phyloP scores from a whole-genome alignment of 352 stramenopile species.

The Globisporangium cederbergense region DNA sequence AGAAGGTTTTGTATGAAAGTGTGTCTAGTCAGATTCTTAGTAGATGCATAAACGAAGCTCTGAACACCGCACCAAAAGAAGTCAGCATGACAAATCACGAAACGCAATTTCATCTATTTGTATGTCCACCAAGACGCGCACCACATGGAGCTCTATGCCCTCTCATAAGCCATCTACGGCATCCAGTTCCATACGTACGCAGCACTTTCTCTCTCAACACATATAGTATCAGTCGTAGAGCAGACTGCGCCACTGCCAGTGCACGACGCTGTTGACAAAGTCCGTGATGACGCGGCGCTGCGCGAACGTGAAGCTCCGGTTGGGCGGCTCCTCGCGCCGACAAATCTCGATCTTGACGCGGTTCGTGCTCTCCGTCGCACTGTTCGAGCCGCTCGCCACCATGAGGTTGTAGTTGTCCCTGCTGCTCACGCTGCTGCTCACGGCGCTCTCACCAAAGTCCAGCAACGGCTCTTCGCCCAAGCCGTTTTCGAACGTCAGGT shows the following conservation, averaged over 20 bases:
- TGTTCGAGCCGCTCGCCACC: slow-evolving; percentile 7
- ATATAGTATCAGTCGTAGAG: slow-evolving; percentile 68
- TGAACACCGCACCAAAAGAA: background rate
- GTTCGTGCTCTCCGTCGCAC: background rate
- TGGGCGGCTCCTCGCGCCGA: slow-evolving; percentile 72
- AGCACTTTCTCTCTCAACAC: background rate
- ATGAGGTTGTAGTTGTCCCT: slow-evolving; percentile 6
- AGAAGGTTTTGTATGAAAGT: background rate
- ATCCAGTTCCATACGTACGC: background rate
- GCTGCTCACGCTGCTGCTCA: slow-evolving; percentile 21
- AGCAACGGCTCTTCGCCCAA: slow-evolving; percentile 20
- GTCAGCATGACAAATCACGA: slow-evolving; percentile 4
- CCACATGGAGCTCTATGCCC: no score
- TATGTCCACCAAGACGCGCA: background rate
- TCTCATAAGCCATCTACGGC: background rate
- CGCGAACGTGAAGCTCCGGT: slow-evolving; percentile 74
- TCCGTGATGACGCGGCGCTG: slow-evolving; percentile 81
- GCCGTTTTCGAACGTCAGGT: slow-evolving; percentile 62
- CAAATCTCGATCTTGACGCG: slow-evolving; percentile 72
- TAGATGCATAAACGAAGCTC: background rate
- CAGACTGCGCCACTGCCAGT: slow-evolving; percentile 86
- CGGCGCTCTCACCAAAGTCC: slow-evolving; percentile 13
- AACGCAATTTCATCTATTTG: background rate
- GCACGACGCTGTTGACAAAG: slow-evolving; percentile 86
- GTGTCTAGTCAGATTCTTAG: background rate